Conservation (phyloP, 768 basidiomycete species). For the Boletellus sp. region DNA sequence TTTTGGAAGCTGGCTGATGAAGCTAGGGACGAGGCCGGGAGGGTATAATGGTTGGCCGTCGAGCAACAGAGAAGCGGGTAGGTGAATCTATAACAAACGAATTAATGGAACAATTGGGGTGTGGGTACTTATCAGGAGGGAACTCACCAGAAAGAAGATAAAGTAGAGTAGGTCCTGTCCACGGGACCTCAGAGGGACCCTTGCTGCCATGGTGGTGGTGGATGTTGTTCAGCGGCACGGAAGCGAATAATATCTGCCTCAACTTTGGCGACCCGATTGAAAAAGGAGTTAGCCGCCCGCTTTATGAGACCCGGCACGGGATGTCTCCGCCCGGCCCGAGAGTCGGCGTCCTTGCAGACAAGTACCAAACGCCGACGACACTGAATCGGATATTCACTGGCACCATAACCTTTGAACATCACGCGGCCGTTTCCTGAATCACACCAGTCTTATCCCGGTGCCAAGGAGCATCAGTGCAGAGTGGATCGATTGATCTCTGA, state of each 20-base stretch:
- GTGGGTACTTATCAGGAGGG: not conserved
- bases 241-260: not conserved
- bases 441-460: too few relatives aligned
- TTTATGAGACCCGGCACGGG: too few relatives aligned
- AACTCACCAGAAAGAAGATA: slow-evolving; percentile 59
- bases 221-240: not conserved
- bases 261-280: too few relatives aligned
- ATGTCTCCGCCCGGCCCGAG: too few relatives aligned
- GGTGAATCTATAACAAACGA: slow-evolving; percentile 46
- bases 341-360: too few relatives aligned
- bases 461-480: too few relatives aligned
- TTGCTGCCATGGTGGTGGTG: slow-evolving; percentile 11
- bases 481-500: too few relatives aligned
- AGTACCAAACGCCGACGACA: too few relatives aligned
- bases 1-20: slow-evolving; percentile 41
- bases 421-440: too few relatives aligned
- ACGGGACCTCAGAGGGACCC: slow-evolving; percentile 47
- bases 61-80: slow-evolving; percentile 63
- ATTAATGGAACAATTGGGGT: not conserved
- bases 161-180: slow-evolving; percentile 70
- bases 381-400: too few relatives aligned
- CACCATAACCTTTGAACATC: too few relatives aligned
- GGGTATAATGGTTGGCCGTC: slow-evolving; percentile 72
- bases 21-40: slow-evolving; percentile 42
- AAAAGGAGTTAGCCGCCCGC: too few relatives aligned